These are phyloP conservation scores for Boletus tomentosulus DNA, from an alignment of 768 basidiomycete species.

Conservation along the genomic window DNA sequence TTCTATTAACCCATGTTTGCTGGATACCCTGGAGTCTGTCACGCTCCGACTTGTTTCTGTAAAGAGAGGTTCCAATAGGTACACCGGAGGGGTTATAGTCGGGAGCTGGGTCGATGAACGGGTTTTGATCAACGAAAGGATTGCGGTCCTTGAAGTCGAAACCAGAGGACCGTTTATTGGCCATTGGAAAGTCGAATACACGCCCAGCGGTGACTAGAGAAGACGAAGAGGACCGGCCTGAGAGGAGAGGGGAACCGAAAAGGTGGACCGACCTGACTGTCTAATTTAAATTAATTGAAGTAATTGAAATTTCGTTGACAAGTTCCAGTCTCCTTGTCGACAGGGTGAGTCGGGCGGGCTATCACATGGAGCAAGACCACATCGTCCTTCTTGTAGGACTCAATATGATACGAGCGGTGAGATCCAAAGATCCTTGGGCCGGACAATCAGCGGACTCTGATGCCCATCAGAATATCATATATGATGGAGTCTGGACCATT, in stretches of 20 bases:
- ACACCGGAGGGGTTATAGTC: slow-evolving; percentile 27
- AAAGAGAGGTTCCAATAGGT: slow-evolving; percentile 45
- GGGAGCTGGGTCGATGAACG: slow-evolving; percentile 33
- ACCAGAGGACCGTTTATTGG: slow-evolving; percentile 49
- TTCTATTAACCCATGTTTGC: slow-evolving; percentile 43
- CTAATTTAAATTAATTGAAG: background rate
- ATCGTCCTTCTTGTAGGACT: background rate
- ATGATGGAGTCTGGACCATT: too few species aligned
- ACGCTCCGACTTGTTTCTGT: slow-evolving; percentile 85
- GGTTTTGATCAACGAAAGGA: slow-evolving; percentile 49
- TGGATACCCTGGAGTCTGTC: slow-evolving; percentile 82
- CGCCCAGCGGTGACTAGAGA: slow-evolving; percentile 15
- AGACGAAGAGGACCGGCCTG: slow-evolving; percentile 28
- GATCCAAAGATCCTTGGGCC: background rate
- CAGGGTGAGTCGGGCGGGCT: background rate
- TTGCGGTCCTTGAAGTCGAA: slow-evolving; percentile 66
- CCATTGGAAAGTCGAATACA: slow-evolving; percentile 23
- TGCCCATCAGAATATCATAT: too few species aligned
- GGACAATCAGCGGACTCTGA: background rate
- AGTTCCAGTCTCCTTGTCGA: background rate
- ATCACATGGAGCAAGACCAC: background rate
- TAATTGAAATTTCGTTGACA: background rate
- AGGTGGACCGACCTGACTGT: too few species aligned
- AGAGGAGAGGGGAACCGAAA: background rate
- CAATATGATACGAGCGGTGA: background rate